Percentiles rank a stretch among this genome's conserved stretches.
Conservation (phyloP, 2,329 filamentous ascomycete species). For the Tetracladium maxilliforme region DNA sequence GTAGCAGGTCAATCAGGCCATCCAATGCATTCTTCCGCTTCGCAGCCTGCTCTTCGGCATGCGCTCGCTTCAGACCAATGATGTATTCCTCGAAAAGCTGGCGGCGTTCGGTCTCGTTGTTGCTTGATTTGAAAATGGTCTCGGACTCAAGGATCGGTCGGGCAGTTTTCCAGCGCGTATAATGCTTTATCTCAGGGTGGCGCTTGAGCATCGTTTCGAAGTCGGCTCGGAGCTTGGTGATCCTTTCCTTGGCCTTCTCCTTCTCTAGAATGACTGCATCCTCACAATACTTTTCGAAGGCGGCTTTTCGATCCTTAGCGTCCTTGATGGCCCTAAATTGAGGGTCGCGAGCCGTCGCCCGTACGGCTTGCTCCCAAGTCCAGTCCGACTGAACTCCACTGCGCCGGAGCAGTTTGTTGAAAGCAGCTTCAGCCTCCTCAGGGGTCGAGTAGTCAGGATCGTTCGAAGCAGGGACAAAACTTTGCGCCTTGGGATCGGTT, state of each 20-base stretch:
- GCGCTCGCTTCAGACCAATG: slow-evolving; percentile 63
- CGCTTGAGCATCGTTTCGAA: slow-evolving; percentile 93
- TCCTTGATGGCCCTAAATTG: slow-evolving; percentile 90
- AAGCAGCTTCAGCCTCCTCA: slow-evolving; percentile 87
- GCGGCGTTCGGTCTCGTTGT: slow-evolving; percentile 73
- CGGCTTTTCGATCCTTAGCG: slow-evolving; percentile 74
- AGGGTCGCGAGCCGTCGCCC: slow-evolving; percentile 73
- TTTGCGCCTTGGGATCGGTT: slow-evolving; percentile 38
- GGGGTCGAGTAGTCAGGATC: slow-evolving; percentile 67
- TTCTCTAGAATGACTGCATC: slow-evolving; percentile 87
- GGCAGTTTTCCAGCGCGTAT: slow-evolving; percentile 93
- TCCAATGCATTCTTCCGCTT: slow-evolving; percentile 72
- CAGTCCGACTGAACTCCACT: slow-evolving; percentile 81
- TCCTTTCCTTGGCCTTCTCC: slow-evolving; percentile 82
- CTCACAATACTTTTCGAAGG: slow-evolving; percentile 89
- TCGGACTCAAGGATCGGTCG: slow-evolving; percentile 88
- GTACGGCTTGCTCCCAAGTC: slow-evolving; percentile 83
- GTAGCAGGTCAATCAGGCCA: slow-evolving; percentile 64
- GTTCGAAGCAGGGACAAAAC: slow-evolving; percentile 46
- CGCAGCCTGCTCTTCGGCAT: slow-evolving; percentile 60
- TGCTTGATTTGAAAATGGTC: slow-evolving; percentile 85
- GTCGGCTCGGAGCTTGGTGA: slow-evolving; percentile 82
- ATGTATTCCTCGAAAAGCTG: slow-evolving; percentile 93
- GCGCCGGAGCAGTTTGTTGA: slow-evolving; percentile 77
- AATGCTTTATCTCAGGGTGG: slow-evolving; percentile 93